Evolutionary conservation across 805 yeast genomes (phyloP), one percentile per base, ranked within the genome.

Genomic region (Huiozyma sinensis): DNA sequence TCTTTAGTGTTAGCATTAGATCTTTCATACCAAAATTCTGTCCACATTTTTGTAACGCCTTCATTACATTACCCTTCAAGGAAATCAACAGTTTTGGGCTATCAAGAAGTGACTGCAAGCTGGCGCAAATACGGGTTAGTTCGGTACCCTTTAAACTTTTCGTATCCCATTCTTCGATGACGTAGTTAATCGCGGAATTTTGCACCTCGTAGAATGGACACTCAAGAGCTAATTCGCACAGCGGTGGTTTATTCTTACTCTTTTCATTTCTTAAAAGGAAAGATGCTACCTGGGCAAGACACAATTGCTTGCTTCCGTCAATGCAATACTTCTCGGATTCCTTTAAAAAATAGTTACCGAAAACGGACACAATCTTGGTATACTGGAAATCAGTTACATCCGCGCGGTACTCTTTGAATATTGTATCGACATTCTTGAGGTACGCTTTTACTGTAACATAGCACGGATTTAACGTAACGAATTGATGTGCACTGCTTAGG

Each of bases 271-370:
- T 36, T 4, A 70, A 48, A 9, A 76, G 49, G 4, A 72, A 40
- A 2, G 45, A 39, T 7, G 59, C 49, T 7, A 68, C 47, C 2
- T 55, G 54, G 11, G 68, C 61, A 28, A 75, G 42, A 12, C 75
- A 67, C 13, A 77, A 54, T 47, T 76, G 79, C 43, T 68, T 70
- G 7, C 74, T 63, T 2, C 83, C 83, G 55, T 75, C 69, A 12
- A 71, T 51, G 24, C 55, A 51, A 6, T 49, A 50, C 2, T 31
- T 32, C 5, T 45, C 40, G 39, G 58, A 57, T n/a, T 69, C 61
- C 0, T 49, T 39, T 4, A 67, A 45, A 36, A 75, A 69, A 54
- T 69, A 68, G 5, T 50, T 47, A 1, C 64, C 67, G 24, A 77
- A 47, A 6, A 46, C 34, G 5, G 46, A 31, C 0, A 63, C 29